Conservation (phyloP, 1,284 basidiomycete genomes). For the Rhodotorula mucilaginosa region DNA sequence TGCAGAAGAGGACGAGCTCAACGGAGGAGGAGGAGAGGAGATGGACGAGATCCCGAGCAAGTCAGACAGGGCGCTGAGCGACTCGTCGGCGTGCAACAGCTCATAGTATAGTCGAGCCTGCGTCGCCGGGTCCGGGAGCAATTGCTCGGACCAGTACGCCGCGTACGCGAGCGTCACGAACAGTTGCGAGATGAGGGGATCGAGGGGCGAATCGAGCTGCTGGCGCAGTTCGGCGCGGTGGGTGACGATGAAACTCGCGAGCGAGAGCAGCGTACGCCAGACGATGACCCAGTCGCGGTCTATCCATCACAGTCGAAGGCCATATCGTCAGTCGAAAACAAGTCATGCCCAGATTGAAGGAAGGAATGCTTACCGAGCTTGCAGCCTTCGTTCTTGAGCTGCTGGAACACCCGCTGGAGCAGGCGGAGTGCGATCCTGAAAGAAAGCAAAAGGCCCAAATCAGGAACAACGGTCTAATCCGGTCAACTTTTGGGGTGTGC, state of each 20-base stretch:
- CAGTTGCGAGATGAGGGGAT: slow-evolving; percentile 42
- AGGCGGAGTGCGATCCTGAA: slow-evolving; percentile 29
- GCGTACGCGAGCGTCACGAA: slow-evolving; percentile 44
- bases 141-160: slow-evolving; percentile 44
- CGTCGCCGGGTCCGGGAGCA: slow-evolving; percentile 35
- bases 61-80: slow-evolving; percentile 39
- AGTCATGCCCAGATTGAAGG: too few species aligned
- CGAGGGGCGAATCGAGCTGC: slow-evolving; percentile 11
- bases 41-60: slow-evolving; percentile 28
- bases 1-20: neutral
- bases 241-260: slow-evolving; percentile 37
- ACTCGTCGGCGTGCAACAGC: slow-evolving; percentile 42
- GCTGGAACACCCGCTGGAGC: slow-evolving; percentile 35
- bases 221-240: slow-evolving; percentile 28
- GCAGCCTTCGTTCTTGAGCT: slow-evolving; percentile 34
- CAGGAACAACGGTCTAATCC: neutral
- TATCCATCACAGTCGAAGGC: slow-evolving; percentile 1
- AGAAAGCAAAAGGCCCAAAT: neutral
- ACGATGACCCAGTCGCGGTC: slow-evolving; percentile 42
- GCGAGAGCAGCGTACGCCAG: slow-evolving; percentile 40
- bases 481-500: neutral
- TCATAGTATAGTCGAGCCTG: slow-evolving; percentile 43
- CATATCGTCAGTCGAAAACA: neutral
- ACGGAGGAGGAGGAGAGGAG: neutral
- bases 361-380: slow-evolving; percentile 15